These are phyloP conservation scores for Cercis canadensis DNA, from an alignment of 306 rosid genomes.

Conservation along the genomic window DNA sequence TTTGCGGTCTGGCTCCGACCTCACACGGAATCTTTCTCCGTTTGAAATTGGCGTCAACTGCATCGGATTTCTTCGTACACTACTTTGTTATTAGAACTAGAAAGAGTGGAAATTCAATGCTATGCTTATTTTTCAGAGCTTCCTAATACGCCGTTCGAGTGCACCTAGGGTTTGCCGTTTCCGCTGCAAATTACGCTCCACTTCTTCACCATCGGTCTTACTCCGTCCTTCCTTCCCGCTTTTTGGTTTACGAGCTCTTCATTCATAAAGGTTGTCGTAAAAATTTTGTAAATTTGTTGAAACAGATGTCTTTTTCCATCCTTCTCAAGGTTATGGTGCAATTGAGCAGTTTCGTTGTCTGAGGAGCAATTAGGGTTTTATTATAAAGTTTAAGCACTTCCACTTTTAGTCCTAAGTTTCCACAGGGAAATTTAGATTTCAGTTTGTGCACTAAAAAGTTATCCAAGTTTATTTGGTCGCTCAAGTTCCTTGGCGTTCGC, in stretches of 20 bases:
- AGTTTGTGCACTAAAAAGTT: no score
- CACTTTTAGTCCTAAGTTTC: background rate
- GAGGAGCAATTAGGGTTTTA: conserved; percentile 28
- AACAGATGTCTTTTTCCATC: background rate
- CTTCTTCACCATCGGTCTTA: background rate
- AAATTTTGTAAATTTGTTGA: background rate
- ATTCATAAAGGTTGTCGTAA: background rate
- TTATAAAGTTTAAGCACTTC: background rate
- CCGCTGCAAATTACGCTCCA: background rate
- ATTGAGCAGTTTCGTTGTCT: background rate
- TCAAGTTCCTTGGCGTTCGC: no score
- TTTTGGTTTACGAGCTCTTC: background rate
- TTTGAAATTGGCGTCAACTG: background rate
- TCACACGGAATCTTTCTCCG: background rate
- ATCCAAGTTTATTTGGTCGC: no score
- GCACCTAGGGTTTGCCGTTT: conserved; percentile 29
- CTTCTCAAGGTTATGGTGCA: background rate
- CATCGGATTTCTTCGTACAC: background rate
- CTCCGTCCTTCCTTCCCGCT: background rate
- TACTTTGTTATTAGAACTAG: background rate
- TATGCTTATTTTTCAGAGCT: background rate
- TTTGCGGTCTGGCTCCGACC: no score
- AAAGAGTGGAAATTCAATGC: background rate
- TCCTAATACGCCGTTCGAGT: background rate
- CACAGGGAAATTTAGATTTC: conserved; percentile 3